Evolutionary conservation across 2,329 filamentous ascomycete species (phyloP).

Genomic region (Fusarium zealandicum): DNA sequence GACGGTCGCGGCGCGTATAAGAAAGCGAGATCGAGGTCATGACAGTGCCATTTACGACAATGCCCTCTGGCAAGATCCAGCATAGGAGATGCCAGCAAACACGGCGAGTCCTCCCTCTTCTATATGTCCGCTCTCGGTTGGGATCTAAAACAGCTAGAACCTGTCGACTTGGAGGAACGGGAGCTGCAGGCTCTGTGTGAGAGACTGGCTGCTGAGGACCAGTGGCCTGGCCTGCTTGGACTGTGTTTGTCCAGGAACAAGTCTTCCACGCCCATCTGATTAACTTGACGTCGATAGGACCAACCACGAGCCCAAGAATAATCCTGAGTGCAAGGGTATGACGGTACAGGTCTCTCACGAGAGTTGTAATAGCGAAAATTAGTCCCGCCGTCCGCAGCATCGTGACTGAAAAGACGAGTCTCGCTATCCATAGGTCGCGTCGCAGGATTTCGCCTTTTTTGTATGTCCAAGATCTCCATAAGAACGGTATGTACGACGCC

Average conservation of each 20-base stretch:
- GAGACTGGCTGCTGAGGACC: background rate
- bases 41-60: background rate
- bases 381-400: background rate
- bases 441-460: background rate
- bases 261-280: background rate
- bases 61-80: background rate
- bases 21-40: background rate
- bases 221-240: background rate
- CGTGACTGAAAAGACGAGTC: background rate
- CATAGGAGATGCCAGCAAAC: background rate
- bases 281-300: background rate
- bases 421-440: background rate
- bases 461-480: slow-evolving; percentile 1
- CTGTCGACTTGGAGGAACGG: background rate
- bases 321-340: background rate
- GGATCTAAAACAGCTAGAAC: background rate
- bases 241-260: background rate
- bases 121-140: background rate
- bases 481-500: background rate
- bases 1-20: background rate
- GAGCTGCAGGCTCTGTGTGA: background rate
- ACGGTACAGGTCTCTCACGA: background rate
- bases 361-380: background rate
- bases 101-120: background rate
- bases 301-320: background rate